phyloP scores from a whole-genome alignment of 2,329 filamentous ascomycete species.

The Fusarium nelsonii region DNA sequence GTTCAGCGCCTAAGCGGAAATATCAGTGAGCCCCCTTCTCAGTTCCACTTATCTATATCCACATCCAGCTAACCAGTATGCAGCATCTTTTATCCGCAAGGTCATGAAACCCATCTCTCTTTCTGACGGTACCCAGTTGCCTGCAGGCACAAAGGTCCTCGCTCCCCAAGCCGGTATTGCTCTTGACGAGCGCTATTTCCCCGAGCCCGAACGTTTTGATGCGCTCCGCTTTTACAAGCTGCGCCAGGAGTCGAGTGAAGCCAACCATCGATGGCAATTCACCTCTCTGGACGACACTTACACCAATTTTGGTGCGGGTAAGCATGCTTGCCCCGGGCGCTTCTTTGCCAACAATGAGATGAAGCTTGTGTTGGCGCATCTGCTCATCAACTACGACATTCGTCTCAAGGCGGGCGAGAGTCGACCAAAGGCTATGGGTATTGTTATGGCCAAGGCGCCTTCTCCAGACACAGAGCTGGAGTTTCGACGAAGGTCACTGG shows the following conservation, averaged over 20 bases:
- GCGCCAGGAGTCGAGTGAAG: constrained; percentile 55
- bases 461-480: constrained; percentile 57
- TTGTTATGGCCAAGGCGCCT: constrained; percentile 57
- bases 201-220: constrained; percentile 60
- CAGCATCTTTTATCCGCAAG: constrained; percentile 61
- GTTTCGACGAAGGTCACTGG: constrained; percentile 53
- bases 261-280: constrained; percentile 58
- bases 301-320: constrained; percentile 62
- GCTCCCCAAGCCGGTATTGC: constrained; percentile 58
- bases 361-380: constrained; percentile 58
- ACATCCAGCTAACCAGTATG: constrained; percentile 31
- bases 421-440: constrained; percentile 55
- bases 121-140: constrained; percentile 59
- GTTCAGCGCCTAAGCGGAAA: constrained; percentile 56
- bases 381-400: constrained; percentile 60
- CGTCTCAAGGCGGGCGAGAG: constrained; percentile 54
- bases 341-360: constrained; percentile 63
- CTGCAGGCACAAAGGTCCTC: constrained; percentile 58
- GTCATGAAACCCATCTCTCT: constrained; percentile 60
- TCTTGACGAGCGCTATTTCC: constrained; percentile 56
- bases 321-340: constrained; percentile 62
- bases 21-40: constrained; percentile 53
- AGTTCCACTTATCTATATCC: not conserved
- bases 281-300: constrained; percentile 58
- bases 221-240: constrained; percentile 63